phyloP scores from a whole-genome alignment of 2,329 filamentous ascomycete genomes.

The Magnaporthiopsis rhizophila region DNA sequence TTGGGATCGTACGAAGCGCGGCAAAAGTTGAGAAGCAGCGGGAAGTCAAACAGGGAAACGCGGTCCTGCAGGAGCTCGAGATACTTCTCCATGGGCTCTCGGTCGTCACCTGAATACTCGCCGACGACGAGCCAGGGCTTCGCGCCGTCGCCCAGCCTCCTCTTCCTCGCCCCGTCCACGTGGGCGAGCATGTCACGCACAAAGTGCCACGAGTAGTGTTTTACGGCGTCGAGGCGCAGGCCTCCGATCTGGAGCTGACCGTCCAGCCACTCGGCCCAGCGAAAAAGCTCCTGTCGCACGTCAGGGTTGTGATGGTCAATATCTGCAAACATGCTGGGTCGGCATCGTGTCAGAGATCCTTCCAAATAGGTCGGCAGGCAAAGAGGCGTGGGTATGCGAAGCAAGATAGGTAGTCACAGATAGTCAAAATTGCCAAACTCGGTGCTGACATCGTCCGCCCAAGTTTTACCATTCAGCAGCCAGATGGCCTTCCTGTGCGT shows the following conservation, averaged over 20 bases:
- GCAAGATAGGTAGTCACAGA: slow-evolving; percentile 17
- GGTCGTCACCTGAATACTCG: slow-evolving; percentile 60
- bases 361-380: no score
- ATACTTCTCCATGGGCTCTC: slow-evolving; percentile 27
- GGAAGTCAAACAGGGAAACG: slow-evolving; percentile 55
- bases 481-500: slow-evolving; percentile 53
- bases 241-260: slow-evolving; percentile 23
- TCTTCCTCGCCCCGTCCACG: slow-evolving; percentile 12
- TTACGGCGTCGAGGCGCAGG: slow-evolving; percentile 27
- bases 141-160: slow-evolving; percentile 21
- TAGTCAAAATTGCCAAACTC: slow-evolving; percentile 55
- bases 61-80: slow-evolving; percentile 47
- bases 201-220: slow-evolving; percentile 26
- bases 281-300: slow-evolving; percentile 22
- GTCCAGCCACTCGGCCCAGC: slow-evolving; percentile 25
- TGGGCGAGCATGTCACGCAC: slow-evolving; percentile 20
- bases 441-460: slow-evolving; percentile 47
- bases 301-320: slow-evolving; percentile 25
- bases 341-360: neutral
- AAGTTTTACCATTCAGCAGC: slow-evolving; percentile 55
- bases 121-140: slow-evolving; percentile 56
- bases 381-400: neutral
- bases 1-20: slow-evolving; percentile 42
- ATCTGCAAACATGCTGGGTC: slow-evolving; percentile 25
- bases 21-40: slow-evolving; percentile 59